A percentile compares a stretch with the other conserved stretches of the same genome.
Evolutionary conservation across 345 rosid species (phyloP).

Genomic region (Citrus trifoliata): DNA sequence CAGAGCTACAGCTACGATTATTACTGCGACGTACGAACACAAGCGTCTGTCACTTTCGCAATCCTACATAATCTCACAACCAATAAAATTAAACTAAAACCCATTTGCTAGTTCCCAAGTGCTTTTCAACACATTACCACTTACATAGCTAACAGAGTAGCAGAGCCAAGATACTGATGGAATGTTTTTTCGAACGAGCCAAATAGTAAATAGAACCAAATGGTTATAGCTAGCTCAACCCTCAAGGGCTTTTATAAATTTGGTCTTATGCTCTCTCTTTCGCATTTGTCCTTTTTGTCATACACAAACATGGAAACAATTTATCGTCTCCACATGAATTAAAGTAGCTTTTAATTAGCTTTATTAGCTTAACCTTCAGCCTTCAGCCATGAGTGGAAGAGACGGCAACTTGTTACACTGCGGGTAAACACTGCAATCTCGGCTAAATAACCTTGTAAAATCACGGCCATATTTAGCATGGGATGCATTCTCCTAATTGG

Average conservation of each 20-base stretch:
- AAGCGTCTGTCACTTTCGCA: background rate
- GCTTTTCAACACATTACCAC: background rate
- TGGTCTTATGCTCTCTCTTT: background rate
- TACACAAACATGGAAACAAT: constrained; percentile 14
- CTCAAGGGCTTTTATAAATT: background rate
- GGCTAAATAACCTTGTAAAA: constrained; percentile 27
- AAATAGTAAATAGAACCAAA: background rate
- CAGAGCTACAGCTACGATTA: background rate
- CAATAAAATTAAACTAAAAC: background rate
- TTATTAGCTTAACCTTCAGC: background rate
- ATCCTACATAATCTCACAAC: background rate
- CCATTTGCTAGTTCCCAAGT: background rate
- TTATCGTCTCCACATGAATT: too few species aligned
- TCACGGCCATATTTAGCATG: constrained; percentile 21
- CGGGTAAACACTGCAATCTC: constrained; percentile 40
- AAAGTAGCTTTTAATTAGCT: background rate
- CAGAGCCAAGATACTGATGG: constrained; percentile 2
- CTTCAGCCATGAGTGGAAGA: constrained; percentile 21
- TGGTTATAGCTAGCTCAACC: background rate
- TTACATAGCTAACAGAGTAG: background rate
- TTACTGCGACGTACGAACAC: background rate
- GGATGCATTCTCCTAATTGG: constrained; percentile 25
- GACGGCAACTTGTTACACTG: constrained; percentile 33
- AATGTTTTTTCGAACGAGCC: constrained; percentile 1
- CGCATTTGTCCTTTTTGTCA: constrained; percentile 7